A percentile compares a stretch with the other conserved stretches of the same genome.
Conservation (phyloP, 1,284 basidiomycete genomes). For the Apiotrichum gracile region DNA sequence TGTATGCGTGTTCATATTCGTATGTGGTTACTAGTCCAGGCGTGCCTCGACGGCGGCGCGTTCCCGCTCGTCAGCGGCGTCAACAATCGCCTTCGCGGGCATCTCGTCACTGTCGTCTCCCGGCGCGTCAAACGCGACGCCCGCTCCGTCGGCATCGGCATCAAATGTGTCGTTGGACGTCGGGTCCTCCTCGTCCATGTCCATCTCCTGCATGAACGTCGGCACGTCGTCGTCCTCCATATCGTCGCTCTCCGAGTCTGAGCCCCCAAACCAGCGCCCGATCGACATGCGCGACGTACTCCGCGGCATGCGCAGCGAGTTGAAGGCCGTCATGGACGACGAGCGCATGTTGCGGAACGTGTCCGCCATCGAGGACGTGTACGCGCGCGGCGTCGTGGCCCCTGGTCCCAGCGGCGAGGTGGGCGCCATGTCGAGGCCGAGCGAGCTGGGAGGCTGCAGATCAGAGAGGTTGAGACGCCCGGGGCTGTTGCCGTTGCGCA, state of each 20-base stretch:
- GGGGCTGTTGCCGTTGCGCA: not conserved
- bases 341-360: constrained; percentile 35
- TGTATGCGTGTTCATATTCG: not conserved
- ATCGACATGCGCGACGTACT: constrained; percentile 28
- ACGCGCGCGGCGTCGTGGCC: not conserved
- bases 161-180: not conserved
- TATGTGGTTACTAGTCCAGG: not conserved
- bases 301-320: constrained; percentile 17
- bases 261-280: constrained; percentile 32
- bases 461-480: too few relatives aligned
- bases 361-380: constrained; percentile 21
- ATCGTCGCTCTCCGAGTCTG: constrained; percentile 2
- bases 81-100: not conserved
- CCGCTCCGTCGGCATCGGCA: not conserved
- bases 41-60: not conserved
- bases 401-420: not conserved
- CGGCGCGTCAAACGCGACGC: not conserved
- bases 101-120: not conserved
- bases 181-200: not conserved
- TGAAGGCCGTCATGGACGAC: constrained; percentile 26
- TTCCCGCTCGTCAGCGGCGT: not conserved
- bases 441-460: not conserved
- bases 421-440: not conserved
- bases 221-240: constrained; percentile 13
- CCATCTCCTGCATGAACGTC: not conserved